These are phyloP conservation scores for Rhizodiscina lignyota DNA, from an alignment of 495 filamentous ascomycete species.

Conservation along the genomic window DNA sequence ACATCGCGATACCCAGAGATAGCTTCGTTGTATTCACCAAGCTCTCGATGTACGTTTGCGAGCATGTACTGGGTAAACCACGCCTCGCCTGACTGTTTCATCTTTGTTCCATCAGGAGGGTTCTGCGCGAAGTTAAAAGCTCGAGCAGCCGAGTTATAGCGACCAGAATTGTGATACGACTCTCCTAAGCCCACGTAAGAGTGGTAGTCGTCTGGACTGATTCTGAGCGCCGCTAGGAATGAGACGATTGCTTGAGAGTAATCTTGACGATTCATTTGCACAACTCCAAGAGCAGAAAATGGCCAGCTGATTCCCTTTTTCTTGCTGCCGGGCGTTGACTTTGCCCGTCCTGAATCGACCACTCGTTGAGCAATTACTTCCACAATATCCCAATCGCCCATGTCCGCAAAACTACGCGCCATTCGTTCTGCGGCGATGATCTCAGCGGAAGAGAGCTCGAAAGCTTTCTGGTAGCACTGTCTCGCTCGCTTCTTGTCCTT, in stretches of 20 bases:
- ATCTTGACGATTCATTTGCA: constrained; percentile 88
- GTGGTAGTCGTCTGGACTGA: constrained; percentile 72
- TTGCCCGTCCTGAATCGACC: constrained; percentile 78
- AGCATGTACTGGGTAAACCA: constrained; percentile 97
- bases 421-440: constrained; percentile 77
- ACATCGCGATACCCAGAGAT: constrained; percentile 60
- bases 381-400: constrained; percentile 89
- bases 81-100: constrained; percentile 33
- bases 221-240: constrained; percentile 78
- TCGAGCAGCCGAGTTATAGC: constrained; percentile 83
- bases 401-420: constrained; percentile 67
- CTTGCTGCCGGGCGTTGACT: constrained; percentile 79
- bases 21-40: constrained; percentile 75
- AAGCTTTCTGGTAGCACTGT: constrained; percentile 90
- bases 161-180: constrained; percentile 84
- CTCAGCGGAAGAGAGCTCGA: constrained; percentile 81
- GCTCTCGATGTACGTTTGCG: constrained; percentile 84
- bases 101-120: constrained; percentile 38
- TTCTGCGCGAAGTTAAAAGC: constrained; percentile 67
- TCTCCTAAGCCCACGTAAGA: constrained; percentile 94
- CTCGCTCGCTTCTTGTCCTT: constrained; percentile 70
- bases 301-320: constrained; percentile 89
- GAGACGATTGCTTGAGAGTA: constrained; percentile 74
- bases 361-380: constrained; percentile 83
- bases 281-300: constrained; percentile 87